Conservation (phyloP, 148 eudicot species). For the Chenopodium album region DNA sequence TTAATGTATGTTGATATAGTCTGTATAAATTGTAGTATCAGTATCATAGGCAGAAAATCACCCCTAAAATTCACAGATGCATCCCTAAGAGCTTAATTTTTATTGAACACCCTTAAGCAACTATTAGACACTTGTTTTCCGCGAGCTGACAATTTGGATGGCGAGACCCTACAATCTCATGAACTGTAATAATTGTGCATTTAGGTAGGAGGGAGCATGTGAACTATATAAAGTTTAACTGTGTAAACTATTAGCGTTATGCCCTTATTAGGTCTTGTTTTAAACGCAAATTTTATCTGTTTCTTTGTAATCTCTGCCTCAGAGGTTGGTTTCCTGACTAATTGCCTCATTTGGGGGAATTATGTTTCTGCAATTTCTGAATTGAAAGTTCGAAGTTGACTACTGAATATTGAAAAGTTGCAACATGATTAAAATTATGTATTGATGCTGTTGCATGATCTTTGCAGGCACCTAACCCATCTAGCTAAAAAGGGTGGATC, state of each 20-base stretch:
- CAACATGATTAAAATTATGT: not conserved
- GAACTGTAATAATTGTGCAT: too few relatives aligned
- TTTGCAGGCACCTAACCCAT: conserved; percentile 76
- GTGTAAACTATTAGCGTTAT: not conserved
- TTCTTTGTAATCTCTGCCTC: not conserved
- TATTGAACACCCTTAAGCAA: not conserved
- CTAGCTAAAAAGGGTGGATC: conserved; percentile 77
- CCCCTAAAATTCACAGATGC: not conserved
- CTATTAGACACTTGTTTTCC: too few relatives aligned
- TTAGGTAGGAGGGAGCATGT: not conserved
- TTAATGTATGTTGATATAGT: not conserved
- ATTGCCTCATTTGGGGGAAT: not conserved
- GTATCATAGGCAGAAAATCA: too few relatives aligned
- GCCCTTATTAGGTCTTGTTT: too few relatives aligned
- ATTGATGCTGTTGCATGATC: conserved; percentile 10
- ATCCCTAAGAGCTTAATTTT: not conserved
- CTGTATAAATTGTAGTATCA: not conserved
- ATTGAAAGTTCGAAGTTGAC: not conserved
- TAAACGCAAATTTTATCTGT: too few relatives aligned
- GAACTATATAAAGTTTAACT: too few relatives aligned
- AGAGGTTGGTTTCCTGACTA: not conserved
- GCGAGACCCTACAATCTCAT: too few relatives aligned
- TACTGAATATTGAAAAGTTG: too few relatives aligned
- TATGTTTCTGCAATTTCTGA: not conserved
- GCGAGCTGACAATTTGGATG: too few relatives aligned